Evolutionary conservation across 441 rosid genomes (phyloP).

Genomic region (Mallotus japonicus): DNA sequence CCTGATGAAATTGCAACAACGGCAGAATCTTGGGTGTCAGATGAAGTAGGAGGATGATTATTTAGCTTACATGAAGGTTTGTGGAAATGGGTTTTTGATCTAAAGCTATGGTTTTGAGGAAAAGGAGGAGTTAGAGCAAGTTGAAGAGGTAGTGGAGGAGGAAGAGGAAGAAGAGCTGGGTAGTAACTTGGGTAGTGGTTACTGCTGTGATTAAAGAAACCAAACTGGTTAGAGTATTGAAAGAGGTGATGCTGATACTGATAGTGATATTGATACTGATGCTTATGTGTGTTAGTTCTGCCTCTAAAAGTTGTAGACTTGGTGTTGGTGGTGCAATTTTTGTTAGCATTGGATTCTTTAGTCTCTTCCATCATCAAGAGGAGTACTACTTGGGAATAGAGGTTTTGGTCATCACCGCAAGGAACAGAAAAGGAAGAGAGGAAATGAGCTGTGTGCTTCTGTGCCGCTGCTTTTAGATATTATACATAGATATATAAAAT

Average conservation of each 20-base stretch:
- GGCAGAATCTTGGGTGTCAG: conserved; percentile 33
- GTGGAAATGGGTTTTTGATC: conserved; percentile 53
- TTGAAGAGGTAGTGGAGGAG: conserved; percentile 55
- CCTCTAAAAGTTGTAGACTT: conserved; percentile 43
- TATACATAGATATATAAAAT: not conserved
- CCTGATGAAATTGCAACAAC: conserved; percentile 47
- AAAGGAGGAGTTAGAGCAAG: conserved; percentile 49
- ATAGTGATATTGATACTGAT: conserved; percentile 39
- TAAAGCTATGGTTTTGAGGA: conserved; percentile 45
- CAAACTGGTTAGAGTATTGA: conserved; percentile 50
- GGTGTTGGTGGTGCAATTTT: conserved; percentile 48
- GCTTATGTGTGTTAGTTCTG: conserved; percentile 39
- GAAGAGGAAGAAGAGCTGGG: conserved; percentile 74
- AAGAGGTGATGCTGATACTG: conserved; percentile 37
- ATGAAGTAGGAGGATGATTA: conserved; percentile 41
- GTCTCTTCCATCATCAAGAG: conserved; percentile 64
- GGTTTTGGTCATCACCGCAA: conserved; percentile 4
- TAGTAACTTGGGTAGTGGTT: conserved; percentile 43
- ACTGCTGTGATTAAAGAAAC: conserved; percentile 40
- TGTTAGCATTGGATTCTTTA: conserved; percentile 46
- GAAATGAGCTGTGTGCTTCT: conserved; percentile 10
- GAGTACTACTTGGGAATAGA: not conserved
- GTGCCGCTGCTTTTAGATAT: conserved; percentile 7
- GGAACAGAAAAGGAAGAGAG: conserved; percentile 19
- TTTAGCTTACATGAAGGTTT: conserved; percentile 44